Base-by-base conservation (phyloP, 2,329 filamentous ascomycete species). In the Sporothrix curviconia region DNA sequence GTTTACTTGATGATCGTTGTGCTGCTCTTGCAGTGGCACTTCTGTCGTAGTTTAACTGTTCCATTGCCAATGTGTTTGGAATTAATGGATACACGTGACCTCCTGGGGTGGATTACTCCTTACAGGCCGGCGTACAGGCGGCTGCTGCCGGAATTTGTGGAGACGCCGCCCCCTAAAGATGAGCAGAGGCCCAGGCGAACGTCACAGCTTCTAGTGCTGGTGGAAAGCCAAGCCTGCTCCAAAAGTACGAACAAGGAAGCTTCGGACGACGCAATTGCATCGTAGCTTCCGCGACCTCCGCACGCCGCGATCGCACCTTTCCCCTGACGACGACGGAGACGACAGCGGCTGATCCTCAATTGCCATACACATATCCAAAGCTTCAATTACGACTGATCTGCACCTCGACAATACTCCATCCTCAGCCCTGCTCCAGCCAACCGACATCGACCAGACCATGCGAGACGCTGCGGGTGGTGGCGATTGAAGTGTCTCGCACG, bases 251-350 rank as follows among this genome's bases (percentile, higher is more conserved):
- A 19, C 30, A 50, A 19, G 14, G 47, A 50, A 37, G 47, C 47
- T 37, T 37, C 47, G 19, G 32, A 28, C 32, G 34, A 51, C 34
- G 36, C 19, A 30, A 36, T 32, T 17, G 15, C 47, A 37, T 51
- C 49, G 49, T 22, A 51, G 34, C 49, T 51, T 51, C 49, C 49
- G 34, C 49, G 34, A 17, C 36, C 15, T 28, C 34, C 49, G 49
- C 14, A 3, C 34, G 37, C 17, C 22, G 14, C 22, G 32, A 50
- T 51, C 49, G 32, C 32, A 11, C 15, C 49, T 28, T 51, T 39
- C 49, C 32, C 19, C 25, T 34, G 34, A 17, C 49, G 34, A 39
- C 22, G 22, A 12, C 22, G 22, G 25, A 17, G 19, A 7, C 40
- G 40, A 43, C 19, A 7, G 17, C 17, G 24, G 17, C 12, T 14